Evolutionary conservation across 768 basidiomycete species (phyloP), one percentile per base, ranked within the genome.

Genomic region (Lactarius psammicola): DNA sequence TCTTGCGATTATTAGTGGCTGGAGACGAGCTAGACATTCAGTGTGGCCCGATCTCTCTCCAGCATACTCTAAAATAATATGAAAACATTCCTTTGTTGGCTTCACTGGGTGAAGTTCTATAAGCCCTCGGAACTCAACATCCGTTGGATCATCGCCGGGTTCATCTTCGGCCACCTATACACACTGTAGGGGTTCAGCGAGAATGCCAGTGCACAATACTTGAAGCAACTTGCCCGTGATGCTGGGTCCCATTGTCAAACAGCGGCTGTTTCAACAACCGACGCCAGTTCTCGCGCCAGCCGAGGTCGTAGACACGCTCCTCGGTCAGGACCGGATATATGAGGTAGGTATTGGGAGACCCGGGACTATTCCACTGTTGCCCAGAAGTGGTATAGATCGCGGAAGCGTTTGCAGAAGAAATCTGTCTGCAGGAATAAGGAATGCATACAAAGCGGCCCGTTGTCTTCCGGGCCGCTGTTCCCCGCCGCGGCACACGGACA

Each of bases 241-340:
- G 33, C 38, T 44, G 31, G 15, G 20, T 59, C 3, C 53, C 49
- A 13, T 23, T 26, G 15, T 62, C 62, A 9, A 70, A 69, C 1
- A 69, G 40, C 6, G 64, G 68, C 38, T 59, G 59, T 17, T 33
- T 58, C 31, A 61, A 40, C n/a, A 66, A 30, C 44, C 51, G 56
- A 34, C 60, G 63, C 70, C 64, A 71, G 54, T 72, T 72, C 56
- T 67, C 64, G 20, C 65, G 64, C 62, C 68, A 69, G 10, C 66
- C 70, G 11, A 67, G 65, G 57, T 72, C 71, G 34, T 72, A 72
- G 34, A 71, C 18, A 18, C 60, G 60, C 34, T 63, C 71, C 8
- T 33, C 40, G 7, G 46, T 26, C 23, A 46, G 31, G 20, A 71
- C 59, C 15, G 70, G 57, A 40, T 61, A 68, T 7, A 63, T 34